Conservation (phyloP, 2,329 filamentous ascomycete species). For the Exophiala sp. region DNA sequence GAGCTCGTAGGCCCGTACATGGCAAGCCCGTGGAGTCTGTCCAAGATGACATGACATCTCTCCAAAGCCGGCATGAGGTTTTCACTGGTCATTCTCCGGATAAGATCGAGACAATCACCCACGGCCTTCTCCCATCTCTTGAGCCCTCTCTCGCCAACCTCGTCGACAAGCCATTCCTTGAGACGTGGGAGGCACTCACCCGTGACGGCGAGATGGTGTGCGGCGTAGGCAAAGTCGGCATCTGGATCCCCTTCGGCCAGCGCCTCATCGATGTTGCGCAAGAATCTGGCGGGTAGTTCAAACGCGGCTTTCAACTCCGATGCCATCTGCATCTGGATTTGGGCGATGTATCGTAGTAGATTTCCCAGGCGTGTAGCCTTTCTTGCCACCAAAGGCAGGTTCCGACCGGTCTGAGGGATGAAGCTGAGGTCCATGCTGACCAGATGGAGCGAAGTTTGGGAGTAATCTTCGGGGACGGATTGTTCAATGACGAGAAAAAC, state of each 20-base stretch:
- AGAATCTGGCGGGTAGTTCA: slow-evolving; percentile 71
- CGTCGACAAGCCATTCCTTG: slow-evolving; percentile 83
- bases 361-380: slow-evolving; percentile 86
- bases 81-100: slow-evolving; percentile 74
- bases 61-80: slow-evolving; percentile 85
- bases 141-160: slow-evolving; percentile 72
- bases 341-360: slow-evolving; percentile 73
- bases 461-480: background rate
- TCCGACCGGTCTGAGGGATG: slow-evolving; percentile 63
- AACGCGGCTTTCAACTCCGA: slow-evolving; percentile 77
- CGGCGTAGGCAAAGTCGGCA: slow-evolving; percentile 60
- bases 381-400: slow-evolving; percentile 74
- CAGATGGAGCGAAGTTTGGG: slow-evolving; percentile 45
- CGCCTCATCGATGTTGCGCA: slow-evolving; percentile 70
- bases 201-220: slow-evolving; percentile 79
- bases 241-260: slow-evolving; percentile 54
- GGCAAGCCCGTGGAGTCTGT: slow-evolving; percentile 75
- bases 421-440: slow-evolving; percentile 79
- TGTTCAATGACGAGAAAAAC: slow-evolving; percentile 60
- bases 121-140: slow-evolving; percentile 94
- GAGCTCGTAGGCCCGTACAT: slow-evolving; percentile 65
- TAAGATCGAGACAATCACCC: slow-evolving; percentile 65
- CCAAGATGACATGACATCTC: slow-evolving; percentile 72
- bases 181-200: slow-evolving; percentile 70
- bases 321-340: slow-evolving; percentile 71